A percentile compares a stretch with the other conserved stretches of the same genome.
These are phyloP conservation scores for Dacryopinax primogenitus DNA, from an alignment of 768 basidiomycete species.

Conservation along the genomic window DNA sequence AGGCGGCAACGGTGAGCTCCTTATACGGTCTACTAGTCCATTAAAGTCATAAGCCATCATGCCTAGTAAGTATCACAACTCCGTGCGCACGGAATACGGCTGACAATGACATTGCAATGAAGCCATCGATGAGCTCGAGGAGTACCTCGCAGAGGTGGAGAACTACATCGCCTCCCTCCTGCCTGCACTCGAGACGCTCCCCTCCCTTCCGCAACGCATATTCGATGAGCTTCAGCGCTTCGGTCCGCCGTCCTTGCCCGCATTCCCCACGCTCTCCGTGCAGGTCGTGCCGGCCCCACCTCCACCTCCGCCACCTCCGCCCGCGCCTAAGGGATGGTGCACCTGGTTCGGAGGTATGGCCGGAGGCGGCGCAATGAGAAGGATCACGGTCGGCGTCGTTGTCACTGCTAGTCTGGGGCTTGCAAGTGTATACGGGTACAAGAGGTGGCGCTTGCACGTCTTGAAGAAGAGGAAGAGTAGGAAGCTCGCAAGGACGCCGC, in stretches of 20 bases:
- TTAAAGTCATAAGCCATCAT: not conserved
- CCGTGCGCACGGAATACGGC: not conserved
- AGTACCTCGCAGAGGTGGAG: constrained; percentile 1
- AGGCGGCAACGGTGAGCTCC: not conserved
- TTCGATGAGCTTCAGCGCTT: constrained; percentile 6
- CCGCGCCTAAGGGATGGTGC: not conserved
- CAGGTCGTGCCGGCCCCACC: not conserved
- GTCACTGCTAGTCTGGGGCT: not conserved
- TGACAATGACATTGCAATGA: not conserved
- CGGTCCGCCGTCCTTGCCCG: not conserved
- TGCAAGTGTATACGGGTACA: not conserved
- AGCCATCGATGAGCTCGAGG: constrained; percentile 4
- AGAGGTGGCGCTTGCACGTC: not conserved
- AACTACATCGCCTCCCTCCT: constrained; percentile 6
- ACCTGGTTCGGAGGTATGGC: not conserved
- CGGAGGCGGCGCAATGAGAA: not conserved
- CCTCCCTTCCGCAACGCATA: not conserved
- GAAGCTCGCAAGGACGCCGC: not conserved
- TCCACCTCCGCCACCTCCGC: not conserved
- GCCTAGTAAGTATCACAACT: not conserved
- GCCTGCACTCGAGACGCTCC: not conserved
- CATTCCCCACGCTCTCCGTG: not conserved
- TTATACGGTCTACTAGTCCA: not conserved
- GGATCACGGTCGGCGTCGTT: not conserved
- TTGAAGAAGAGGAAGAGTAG: constrained; percentile 1